Evolutionary conservation across 129 eudicot species (phyloP).

Genomic region (Oenanthe sinensis): DNA sequence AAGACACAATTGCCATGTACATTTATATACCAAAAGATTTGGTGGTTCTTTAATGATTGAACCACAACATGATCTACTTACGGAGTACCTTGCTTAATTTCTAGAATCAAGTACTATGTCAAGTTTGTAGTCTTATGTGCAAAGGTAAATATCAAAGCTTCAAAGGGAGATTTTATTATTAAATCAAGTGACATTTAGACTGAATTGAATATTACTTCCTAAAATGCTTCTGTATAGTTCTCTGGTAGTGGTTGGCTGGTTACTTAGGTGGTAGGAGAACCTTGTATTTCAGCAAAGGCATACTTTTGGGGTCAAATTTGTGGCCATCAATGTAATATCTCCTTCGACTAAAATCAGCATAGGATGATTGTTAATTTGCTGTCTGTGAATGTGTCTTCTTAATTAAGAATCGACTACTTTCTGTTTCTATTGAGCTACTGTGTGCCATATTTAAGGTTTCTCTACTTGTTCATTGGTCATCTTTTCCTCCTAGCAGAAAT

Average conservation of each 20-base stretch:
- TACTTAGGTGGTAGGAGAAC: neutral
- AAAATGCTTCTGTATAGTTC: neutral
- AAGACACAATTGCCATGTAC: neutral
- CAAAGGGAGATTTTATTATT: too few species aligned
- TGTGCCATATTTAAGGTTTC: neutral
- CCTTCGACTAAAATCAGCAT: neutral
- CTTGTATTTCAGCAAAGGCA: neutral
- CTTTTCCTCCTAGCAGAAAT: neutral
- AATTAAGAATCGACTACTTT: neutral
- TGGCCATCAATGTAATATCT: too few species aligned
- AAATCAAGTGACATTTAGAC: neutral
- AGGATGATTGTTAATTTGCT: neutral
- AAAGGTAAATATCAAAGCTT: neutral
- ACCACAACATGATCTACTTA: neutral
- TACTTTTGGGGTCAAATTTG: too few species aligned
- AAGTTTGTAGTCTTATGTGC: neutral
- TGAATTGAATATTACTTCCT: neutral
- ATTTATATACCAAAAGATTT: neutral
- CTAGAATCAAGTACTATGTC: neutral
- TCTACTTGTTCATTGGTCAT: neutral
- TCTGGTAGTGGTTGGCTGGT: neutral
- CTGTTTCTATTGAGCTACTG: neutral
- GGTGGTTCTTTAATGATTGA: neutral
- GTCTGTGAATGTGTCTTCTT: neutral
- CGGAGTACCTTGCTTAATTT: neutral